These are phyloP conservation scores for Paracamarosporium sp. DNA, from an alignment of 2,329 filamentous ascomycete genomes.

Conservation along the genomic window DNA sequence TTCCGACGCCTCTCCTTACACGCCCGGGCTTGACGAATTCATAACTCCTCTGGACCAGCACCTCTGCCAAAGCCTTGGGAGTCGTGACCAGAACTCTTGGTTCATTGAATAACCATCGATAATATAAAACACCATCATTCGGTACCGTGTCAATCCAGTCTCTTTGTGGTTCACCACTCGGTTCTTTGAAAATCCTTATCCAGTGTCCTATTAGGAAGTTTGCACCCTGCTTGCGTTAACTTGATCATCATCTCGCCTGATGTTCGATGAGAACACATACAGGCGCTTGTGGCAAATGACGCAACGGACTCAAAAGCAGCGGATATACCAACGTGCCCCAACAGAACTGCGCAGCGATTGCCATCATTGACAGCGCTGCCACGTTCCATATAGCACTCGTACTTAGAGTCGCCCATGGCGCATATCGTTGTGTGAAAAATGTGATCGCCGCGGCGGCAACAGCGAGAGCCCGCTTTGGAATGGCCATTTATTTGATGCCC, in stretches of 20 bases:
- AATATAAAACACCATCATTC: slow-evolving; percentile 63
- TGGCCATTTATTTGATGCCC: slow-evolving; percentile 24
- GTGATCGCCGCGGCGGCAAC: slow-evolving; percentile 32
- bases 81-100: slow-evolving; percentile 54
- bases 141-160: slow-evolving; percentile 61
- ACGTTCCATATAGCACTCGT: slow-evolving; percentile 45
- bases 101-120: slow-evolving; percentile 56
- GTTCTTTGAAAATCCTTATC: slow-evolving; percentile 48
- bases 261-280: slow-evolving; percentile 42
- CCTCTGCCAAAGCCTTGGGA: slow-evolving; percentile 56
- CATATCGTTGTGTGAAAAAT: slow-evolving; percentile 41
- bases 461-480: slow-evolving; percentile 34
- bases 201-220: slow-evolving; percentile 52
- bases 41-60: slow-evolving; percentile 58
- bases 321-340: slow-evolving; percentile 64
- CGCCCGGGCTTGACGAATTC: slow-evolving; percentile 57
- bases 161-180: slow-evolving; percentile 53
- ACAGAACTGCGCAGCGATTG: slow-evolving; percentile 41
- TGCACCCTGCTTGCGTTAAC: slow-evolving; percentile 7
- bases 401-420: slow-evolving; percentile 38
- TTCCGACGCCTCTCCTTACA: slow-evolving; percentile 62
- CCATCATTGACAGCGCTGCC: slow-evolving; percentile 47
- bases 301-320: slow-evolving; percentile 63
- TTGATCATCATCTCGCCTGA: neutral
- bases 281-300: slow-evolving; percentile 61